Evolutionary conservation across 2,329 filamentous ascomycete species (phyloP).

Genomic region (Magnaporthiopsis poae): DNA sequence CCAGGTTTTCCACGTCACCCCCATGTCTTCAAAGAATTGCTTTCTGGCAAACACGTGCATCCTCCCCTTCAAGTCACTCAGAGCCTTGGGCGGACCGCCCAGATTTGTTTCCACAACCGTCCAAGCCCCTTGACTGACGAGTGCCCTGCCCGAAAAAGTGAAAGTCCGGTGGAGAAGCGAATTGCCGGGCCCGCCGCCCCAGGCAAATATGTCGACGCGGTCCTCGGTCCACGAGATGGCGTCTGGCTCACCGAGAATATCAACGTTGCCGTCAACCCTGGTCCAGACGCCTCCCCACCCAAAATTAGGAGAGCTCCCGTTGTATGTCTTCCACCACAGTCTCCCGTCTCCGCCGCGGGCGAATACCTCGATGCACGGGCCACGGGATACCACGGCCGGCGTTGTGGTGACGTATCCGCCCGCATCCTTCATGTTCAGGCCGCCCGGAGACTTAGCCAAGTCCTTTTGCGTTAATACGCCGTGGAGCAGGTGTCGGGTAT

Average conservation of each 20-base stretch:
- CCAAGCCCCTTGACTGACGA: background rate
- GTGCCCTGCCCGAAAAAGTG: background rate
- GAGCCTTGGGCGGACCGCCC: background rate
- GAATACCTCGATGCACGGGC: background rate
- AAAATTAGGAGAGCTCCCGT: background rate
- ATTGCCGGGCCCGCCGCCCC: background rate
- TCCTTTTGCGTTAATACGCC: background rate
- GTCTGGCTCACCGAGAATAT: background rate
- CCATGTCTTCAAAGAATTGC: too few relatives aligned
- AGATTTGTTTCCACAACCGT: background rate
- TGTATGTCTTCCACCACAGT: background rate
- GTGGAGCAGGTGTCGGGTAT: background rate
- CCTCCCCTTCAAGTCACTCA: background rate
- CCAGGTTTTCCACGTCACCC: too few relatives aligned
- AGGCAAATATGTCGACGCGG: constrained; percentile 1
- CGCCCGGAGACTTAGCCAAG: background rate
- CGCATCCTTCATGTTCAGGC: too few relatives aligned
- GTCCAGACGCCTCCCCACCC: background rate
- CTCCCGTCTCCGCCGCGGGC: background rate
- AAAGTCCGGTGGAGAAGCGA: background rate
- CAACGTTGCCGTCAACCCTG: background rate
- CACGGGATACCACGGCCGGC: background rate
- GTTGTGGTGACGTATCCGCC: background rate
- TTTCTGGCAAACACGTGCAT: background rate
- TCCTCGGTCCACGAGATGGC: background rate